Evolutionary conservation across 345 rosid species (phyloP).

Genomic region (Syzygium jambos): DNA sequence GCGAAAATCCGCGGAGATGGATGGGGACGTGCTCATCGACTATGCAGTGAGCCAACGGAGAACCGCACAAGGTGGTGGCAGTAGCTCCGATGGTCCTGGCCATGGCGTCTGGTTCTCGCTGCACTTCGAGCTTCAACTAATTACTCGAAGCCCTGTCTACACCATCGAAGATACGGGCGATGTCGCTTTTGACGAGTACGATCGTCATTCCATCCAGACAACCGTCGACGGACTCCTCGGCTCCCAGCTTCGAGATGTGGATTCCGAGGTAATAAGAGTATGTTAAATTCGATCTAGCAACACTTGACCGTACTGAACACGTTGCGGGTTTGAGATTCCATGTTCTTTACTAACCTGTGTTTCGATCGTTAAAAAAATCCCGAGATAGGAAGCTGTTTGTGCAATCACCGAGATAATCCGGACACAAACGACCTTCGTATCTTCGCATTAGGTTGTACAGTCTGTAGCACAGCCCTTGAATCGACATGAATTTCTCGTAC

Average conservation of each 20-base stretch:
- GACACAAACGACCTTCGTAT: background rate
- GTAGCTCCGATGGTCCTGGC: background rate
- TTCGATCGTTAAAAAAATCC: background rate
- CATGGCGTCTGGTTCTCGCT: background rate
- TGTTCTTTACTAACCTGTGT: background rate
- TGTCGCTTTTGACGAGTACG: background rate
- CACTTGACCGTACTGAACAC: background rate
- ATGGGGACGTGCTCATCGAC: too few relatives aligned
- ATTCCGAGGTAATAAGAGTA: background rate
- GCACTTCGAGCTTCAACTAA: background rate
- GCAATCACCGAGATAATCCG: background rate
- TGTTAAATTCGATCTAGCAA: background rate
- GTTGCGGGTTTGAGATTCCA: background rate
- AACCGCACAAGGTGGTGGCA: background rate
- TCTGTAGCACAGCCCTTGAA: background rate
- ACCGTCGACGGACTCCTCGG: background rate
- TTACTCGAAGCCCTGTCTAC: background rate
- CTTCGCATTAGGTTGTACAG: background rate
- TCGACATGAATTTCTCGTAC: background rate
- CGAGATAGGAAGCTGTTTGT: background rate
- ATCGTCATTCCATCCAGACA: background rate
- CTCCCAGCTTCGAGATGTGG: background rate
- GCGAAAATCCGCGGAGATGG: too few relatives aligned
- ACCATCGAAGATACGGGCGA: background rate
- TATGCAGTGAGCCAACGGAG: background rate